Base-by-base conservation (phyloP, 768 basidiomycete species). In the Phaeotremella skinneri region DNA sequence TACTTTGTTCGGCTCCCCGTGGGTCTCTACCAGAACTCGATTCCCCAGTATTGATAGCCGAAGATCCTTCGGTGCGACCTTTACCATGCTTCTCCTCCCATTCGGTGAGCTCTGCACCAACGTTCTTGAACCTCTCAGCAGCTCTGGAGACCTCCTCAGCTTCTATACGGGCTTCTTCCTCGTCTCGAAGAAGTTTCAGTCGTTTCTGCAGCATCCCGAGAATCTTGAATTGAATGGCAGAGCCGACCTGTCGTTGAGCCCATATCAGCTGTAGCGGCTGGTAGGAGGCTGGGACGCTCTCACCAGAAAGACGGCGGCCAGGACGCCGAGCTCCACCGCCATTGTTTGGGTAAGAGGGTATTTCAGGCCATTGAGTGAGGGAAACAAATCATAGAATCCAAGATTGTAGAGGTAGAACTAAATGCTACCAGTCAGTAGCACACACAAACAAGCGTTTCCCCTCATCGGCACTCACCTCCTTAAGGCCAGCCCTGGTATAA, bases 321-420 rank as follows among this genome's bases (percentile, higher is more conserved):
- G 84, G 66, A 96, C 83, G 27, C 91, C 93, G 29, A 97, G 82
- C 72, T 96, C 93, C 58, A 97, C 91, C 73, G 89, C 83, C 90
- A 93, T 94, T 6, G 86, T 86, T 72, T 92, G 91, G 3, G 88
- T 83, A 52, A 93, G 85, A 29, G 91, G 90, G 72, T 89, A 93
- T 51, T 83, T 80, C 67, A 85, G 82, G 52, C 79, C 77, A 21
- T 81, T 79, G 66, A 85, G 91, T 67, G 88, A 89, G 9, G 88
- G 85, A 76, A 92, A 97, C 27, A 97, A 78, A 3, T 79, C 69
- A 1, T 79, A 81, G 79, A 92, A 96, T 39, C 94, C 94, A 52
- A 98, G 80, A 75, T 96, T 98, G 86, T 89, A 96, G 51, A 96
- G 81, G 78, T 96, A 97, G 79, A 96, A 96, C 90, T 94, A 63